phyloP scores from a whole-genome alignment of 2,329 filamentous ascomycete species.

The Colletotrichum neosansevieriae region DNA sequence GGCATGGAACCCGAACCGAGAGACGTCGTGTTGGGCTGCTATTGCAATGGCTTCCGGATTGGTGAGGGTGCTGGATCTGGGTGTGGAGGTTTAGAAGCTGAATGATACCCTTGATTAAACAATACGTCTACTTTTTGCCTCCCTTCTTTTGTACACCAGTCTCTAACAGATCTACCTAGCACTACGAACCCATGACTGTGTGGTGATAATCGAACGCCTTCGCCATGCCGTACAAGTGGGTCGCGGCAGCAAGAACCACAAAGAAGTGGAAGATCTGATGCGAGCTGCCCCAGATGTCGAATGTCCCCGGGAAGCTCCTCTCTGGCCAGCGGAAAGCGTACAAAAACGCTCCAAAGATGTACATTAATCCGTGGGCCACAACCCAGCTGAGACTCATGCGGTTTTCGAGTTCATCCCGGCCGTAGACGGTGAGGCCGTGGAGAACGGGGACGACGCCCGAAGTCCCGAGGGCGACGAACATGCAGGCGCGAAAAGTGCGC shows the following conservation, averaged over 20 bases:
- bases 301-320: constrained; percentile 78
- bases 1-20: constrained; percentile 76
- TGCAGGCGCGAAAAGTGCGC: constrained; percentile 85
- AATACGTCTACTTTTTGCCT: constrained; percentile 3
- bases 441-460: constrained; percentile 87
- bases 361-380: constrained; percentile 82
- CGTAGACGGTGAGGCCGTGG: constrained; percentile 79
- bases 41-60: constrained; percentile 75
- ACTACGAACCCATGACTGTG: constrained; percentile 65
- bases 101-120: constrained; percentile 34
- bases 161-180: constrained; percentile 46
- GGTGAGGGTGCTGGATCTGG: constrained; percentile 75
- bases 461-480: constrained; percentile 90
- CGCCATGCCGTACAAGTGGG: constrained; percentile 84
- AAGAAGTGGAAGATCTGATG: constrained; percentile 97
- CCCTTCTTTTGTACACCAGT: not conserved
- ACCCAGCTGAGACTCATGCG: constrained; percentile 87
- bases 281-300: constrained; percentile 92
- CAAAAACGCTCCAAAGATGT: constrained; percentile 85
- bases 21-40: constrained; percentile 76
- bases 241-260: constrained; percentile 83
- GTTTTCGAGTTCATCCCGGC: constrained; percentile 72
- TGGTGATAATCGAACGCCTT: constrained; percentile 91
- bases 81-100: constrained; percentile 53
- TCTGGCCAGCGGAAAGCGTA: constrained; percentile 93